Conservation (phyloP, 768 basidiomycete genomes). For the Pulveroboletus sp. region DNA sequence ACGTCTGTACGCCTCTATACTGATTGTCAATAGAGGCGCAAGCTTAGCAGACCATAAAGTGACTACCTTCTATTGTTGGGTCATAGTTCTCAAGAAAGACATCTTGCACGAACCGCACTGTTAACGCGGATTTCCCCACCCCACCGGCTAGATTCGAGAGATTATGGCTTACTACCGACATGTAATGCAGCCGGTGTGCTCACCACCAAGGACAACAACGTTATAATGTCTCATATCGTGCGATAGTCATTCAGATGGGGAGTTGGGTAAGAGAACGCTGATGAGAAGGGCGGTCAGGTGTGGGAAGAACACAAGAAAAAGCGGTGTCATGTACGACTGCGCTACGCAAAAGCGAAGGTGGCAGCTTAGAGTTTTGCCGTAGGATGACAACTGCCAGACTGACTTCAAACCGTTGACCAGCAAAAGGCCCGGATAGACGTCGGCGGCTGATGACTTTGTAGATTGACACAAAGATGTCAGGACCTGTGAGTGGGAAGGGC, state of each 20-base stretch:
- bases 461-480: background rate
- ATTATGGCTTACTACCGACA: constrained; percentile 1
- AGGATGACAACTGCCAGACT: background rate
- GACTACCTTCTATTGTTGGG: constrained; percentile 77
- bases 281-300: constrained; percentile 9
- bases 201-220: constrained; percentile 78
- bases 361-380: background rate
- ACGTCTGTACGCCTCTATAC: constrained; percentile 66
- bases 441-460: background rate
- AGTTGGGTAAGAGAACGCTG: constrained; percentile 8
- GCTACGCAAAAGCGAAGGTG: constrained; percentile 1
- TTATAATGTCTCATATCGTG: constrained; percentile 64
- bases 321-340: constrained; percentile 12
- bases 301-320: constrained; percentile 19
- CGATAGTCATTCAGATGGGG: constrained; percentile 3
- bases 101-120: constrained; percentile 71
- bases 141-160: constrained; percentile 58
- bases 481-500: background rate
- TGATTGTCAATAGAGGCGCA: constrained; percentile 6
- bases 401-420: background rate
- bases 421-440: background rate
- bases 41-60: background rate
- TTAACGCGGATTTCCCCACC: constrained; percentile 84
- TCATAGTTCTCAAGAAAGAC: constrained; percentile 74
- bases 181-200: constrained; percentile 18